Evolutionary conservation across 2,329 filamentous ascomycete genomes (phyloP).

Genomic region (Calonectria fujianensis): DNA sequence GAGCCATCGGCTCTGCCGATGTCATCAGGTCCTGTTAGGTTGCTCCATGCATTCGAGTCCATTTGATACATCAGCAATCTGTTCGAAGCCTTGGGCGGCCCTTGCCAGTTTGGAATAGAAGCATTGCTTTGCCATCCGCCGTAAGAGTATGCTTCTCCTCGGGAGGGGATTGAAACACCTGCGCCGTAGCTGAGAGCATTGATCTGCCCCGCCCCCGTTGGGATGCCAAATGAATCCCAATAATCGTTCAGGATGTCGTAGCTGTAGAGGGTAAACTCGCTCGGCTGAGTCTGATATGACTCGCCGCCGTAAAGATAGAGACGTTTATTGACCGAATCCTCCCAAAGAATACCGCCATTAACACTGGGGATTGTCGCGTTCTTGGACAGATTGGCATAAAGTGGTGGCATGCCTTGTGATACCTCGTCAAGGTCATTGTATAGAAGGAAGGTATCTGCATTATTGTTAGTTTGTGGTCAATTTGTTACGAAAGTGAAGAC

Average conservation of each 20-base stretch:
- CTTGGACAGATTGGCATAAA: slow-evolving; percentile 27
- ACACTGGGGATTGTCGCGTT: slow-evolving; percentile 30
- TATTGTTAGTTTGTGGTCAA: not conserved
- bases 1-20: slow-evolving; percentile 28
- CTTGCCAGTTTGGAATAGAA: slow-evolving; percentile 29
- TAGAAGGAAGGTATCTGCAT: slow-evolving; percentile 29
- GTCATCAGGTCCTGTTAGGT: slow-evolving; percentile 22
- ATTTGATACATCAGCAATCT: slow-evolving; percentile 20
- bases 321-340: slow-evolving; percentile 35
- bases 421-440: slow-evolving; percentile 34
- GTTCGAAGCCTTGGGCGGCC: slow-evolving; percentile 11
- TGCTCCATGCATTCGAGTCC: slow-evolving; percentile 22
- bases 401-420: slow-evolving; percentile 13
- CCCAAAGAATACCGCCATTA: slow-evolving; percentile 35
- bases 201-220: not conserved
- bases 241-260: slow-evolving; percentile 35
- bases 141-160: slow-evolving; percentile 36
- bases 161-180: slow-evolving; percentile 22
- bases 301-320: slow-evolving; percentile 39
- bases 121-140: slow-evolving; percentile 39
- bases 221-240: slow-evolving; percentile 35
- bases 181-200: slow-evolving; percentile 30
- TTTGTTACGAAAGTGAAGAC: not conserved
- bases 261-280: slow-evolving; percentile 19
- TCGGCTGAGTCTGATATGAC: slow-evolving; percentile 9